Evolutionary conservation across 2,329 filamentous ascomycete genomes (phyloP).

Genomic region (Diaporthe eres): DNA sequence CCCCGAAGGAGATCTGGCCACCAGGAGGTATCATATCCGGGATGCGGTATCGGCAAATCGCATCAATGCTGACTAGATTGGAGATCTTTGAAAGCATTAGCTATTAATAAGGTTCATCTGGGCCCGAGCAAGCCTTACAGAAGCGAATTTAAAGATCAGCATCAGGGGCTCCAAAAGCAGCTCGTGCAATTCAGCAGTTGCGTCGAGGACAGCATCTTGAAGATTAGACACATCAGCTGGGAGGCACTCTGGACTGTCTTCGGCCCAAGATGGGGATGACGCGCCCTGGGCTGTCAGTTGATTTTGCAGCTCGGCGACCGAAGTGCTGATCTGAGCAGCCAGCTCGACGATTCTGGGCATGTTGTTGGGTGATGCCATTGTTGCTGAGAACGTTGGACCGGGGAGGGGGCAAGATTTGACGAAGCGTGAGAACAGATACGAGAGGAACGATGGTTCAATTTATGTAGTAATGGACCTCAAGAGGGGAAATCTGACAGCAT

Average conservation of each 20-base stretch:
- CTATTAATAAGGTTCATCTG: background rate
- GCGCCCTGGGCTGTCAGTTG: background rate
- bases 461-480: background rate
- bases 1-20: background rate
- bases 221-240: background rate
- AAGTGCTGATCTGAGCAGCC: constrained; percentile 13
- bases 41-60: constrained; percentile 1
- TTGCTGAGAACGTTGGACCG: background rate
- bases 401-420: too few species aligned
- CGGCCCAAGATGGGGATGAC: background rate
- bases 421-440: background rate
- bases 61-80: constrained; percentile 18
- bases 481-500: too few species aligned
- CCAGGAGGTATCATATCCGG: constrained; percentile 16
- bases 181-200: constrained; percentile 16
- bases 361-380: background rate
- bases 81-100: background rate
- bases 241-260: background rate
- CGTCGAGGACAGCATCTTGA: constrained; percentile 17
- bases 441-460: background rate
- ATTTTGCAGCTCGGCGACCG: background rate
- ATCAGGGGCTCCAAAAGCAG: constrained; percentile 12
- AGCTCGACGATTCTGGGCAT: constrained; percentile 11
- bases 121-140: background rate
- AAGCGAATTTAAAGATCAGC: constrained; percentile 16